Conservation (phyloP, 257 asterid genomes). For the Gardenia jasminoides region DNA sequence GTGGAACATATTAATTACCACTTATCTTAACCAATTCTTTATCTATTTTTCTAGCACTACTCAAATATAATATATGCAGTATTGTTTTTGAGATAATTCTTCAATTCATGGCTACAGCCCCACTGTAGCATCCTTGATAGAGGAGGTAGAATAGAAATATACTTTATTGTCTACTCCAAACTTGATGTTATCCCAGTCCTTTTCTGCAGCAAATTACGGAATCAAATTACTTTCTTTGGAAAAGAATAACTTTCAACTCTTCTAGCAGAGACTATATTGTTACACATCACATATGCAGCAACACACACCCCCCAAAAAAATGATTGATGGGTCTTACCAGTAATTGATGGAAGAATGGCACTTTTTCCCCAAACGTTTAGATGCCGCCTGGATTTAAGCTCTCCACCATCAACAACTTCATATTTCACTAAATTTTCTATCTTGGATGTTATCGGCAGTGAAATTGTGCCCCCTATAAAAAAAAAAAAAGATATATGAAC, state of each 20-base stretch:
- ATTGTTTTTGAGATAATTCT: slow-evolving; percentile 80
- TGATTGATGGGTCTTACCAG: slow-evolving; percentile 52
- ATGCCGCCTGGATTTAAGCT: slow-evolving; percentile 94
- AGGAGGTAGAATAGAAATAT: slow-evolving; percentile 94
- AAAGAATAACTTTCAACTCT: slow-evolving; percentile 7
- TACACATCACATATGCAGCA: slow-evolving; percentile 1
- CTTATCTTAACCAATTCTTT: too few relatives aligned
- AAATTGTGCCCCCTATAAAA: slow-evolving; percentile 92
- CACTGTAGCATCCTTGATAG: slow-evolving; percentile 96
- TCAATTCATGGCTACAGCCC: slow-evolving; percentile 93
- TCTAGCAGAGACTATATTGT: not conserved
- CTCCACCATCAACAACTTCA: slow-evolving; percentile 97
- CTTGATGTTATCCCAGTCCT: slow-evolving; percentile 97
- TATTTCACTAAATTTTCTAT: slow-evolving; percentile 77
- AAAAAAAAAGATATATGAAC: slow-evolving; percentile 11
- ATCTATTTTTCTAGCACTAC: not conserved
- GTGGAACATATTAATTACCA: not conserved
- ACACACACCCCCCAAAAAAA: not conserved
- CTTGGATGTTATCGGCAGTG: slow-evolving; percentile 73
- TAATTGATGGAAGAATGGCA: slow-evolving; percentile 92
- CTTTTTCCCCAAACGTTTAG: slow-evolving; percentile 96
- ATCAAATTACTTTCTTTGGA: slow-evolving; percentile 25
- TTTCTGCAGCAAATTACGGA: slow-evolving; percentile 53
- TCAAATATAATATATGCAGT: not conserved
- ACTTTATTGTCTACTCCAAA: slow-evolving; percentile 93